Base-by-base conservation (phyloP, 768 basidiomycete genomes). In the Podaxis rugospora region DNA sequence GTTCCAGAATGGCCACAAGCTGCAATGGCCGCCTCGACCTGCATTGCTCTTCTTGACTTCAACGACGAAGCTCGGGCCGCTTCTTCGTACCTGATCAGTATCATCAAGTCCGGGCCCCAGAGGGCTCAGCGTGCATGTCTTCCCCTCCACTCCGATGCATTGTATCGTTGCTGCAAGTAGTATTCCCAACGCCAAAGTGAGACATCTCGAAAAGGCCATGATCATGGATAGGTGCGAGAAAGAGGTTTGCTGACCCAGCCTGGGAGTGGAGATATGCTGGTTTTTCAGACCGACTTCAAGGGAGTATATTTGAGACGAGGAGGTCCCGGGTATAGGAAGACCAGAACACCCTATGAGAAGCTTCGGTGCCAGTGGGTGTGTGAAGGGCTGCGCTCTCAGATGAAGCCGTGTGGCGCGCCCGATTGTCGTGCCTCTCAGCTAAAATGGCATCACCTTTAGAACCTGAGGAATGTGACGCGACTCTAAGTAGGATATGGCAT, bases 21-120 rank as follows among this genome's bases (percentile, higher is more conserved):
- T 37, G 75, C 69, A 51, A 85, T 83, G 1, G 82, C 83, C 9
- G 69, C 71, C 59, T 81, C 75, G 6, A 85, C 78, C 80, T 83
- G 52, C 9, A n/a, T 23, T 25, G 11, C 7, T 51, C 35, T 52
- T 21, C 49, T 37, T 63, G 11, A 52, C 32, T 49, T 14, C 23
- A 50, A 32, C 5, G 5, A 3, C 54, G 58, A 18, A 61, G 35
- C 51, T 25, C 58, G 5, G 27, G 54, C 21, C 57, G 44, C 7
- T 25, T 21, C 13, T 53, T 62, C 66, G 53, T 59, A 73, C 76
- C 67, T 76, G 75, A 58, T 71, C 70, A 1, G 77, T 78, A 60
- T 80, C 78, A 63, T 79, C 78, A 50, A 66, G 57, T 6, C 78
- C 78, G 18, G 23, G 32, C 6, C 78, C 78, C 37, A 78, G 66